Evolutionary conservation across 805 yeast genomes (phyloP), one percentile per base, ranked within the genome.

Genomic region (Yamadazyma nakazawae): DNA sequence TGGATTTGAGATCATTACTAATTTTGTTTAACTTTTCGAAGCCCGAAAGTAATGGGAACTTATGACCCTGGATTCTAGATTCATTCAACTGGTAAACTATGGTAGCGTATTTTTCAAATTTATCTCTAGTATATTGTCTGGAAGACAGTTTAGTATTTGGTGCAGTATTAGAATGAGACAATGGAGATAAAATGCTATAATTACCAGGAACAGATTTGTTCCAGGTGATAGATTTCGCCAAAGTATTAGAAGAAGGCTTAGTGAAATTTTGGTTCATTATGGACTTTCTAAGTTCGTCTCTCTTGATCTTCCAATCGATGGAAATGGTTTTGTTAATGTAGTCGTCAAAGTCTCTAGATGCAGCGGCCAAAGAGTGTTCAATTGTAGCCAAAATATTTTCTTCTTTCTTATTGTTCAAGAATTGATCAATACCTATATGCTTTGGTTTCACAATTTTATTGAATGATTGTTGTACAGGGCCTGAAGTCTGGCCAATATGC

Each of bases 271-370:
- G 48, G 28, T 36, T 47, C 26, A 80, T 72, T 54, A 89, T 79
- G 17, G 84, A 79, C 52, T 81, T 84, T 59, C 87, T 79, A 40
- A 92, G 76, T 55, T 84, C 86, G 51, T 81, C 81, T 57, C 88
- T 84, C 52, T 88, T 80, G 41, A 79, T 79, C 47, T 81, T 81
- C 97, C 98, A 94, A 63, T 91, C 96, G 40, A 86, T 74, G 3
- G 85, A 71, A 21, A 94, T 74, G 56, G 84, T 87, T 51, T 82
- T 80, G 55, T 76, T 82, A 49, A 92, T 82, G 61, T 82, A 87
- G 37, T 64, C 67, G 62, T 91, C 97, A 65, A 92, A 94, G 59
- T 90, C 97, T 46, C 76, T 76, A 2, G 95, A 84, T 5, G 96
- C 90, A 17, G 81, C 66, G 2, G 78, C 67, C 49, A 91, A 75